These are phyloP conservation scores for Hirschioporus abietinus DNA, from an alignment of 768 basidiomycete species.

Conservation along the genomic window DNA sequence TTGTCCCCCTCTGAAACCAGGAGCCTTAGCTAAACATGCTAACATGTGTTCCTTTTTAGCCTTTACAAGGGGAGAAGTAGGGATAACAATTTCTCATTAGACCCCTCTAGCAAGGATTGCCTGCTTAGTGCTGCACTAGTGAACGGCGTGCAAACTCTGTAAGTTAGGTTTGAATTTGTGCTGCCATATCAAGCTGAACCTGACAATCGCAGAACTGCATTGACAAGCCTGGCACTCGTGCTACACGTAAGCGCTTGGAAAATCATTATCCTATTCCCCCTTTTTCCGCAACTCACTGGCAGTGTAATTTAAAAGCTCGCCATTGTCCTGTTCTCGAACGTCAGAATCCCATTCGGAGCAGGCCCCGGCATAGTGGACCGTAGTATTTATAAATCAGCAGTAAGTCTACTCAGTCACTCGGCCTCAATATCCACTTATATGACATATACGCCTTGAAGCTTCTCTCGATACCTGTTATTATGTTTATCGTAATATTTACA, in stretches of 20 bases:
- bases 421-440: too few species aligned
- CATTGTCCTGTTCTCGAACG: neutral
- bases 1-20: constrained; percentile 19
- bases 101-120: constrained; percentile 18
- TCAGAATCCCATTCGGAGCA: neutral
- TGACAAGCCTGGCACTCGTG: neutral
- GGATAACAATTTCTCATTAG: constrained; percentile 6
- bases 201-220: neutral
- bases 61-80: constrained; percentile 7
- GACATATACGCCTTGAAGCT: too few species aligned
- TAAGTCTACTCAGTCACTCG: too few species aligned
- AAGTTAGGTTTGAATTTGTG: neutral
- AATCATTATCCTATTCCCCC: neutral
- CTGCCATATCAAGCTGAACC: too few species aligned
- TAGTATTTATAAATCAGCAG: too few species aligned
- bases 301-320: neutral
- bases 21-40: neutral
- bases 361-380: too few species aligned
- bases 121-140: neutral
- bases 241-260: neutral
- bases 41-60: neutral
- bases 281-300: neutral
- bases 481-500: too few species aligned
- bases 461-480: too few species aligned
- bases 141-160: neutral